Evolutionary conservation across 805 yeast species (phyloP).

Genomic region (Schwanniomyces yamadae): DNA sequence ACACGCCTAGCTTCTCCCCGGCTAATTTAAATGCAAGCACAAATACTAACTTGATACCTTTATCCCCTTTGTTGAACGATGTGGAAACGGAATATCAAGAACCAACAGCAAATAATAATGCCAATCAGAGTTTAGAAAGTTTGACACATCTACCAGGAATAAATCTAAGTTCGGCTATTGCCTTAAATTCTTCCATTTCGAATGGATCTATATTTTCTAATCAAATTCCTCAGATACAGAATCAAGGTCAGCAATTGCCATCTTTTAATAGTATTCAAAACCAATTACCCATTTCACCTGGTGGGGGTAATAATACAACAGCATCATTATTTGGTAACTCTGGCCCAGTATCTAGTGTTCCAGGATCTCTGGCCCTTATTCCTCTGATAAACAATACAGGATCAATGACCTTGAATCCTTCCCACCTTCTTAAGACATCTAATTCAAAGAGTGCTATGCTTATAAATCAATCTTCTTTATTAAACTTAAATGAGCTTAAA

Average conservation of each 20-base stretch:
- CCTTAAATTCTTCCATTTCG: conserved; percentile 1
- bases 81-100: conserved; percentile 19
- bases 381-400: conserved; percentile 15
- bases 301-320: conserved; percentile 6
- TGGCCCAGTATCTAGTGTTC: conserved; percentile 3
- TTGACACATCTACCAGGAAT: conserved; percentile 17
- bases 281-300: conserved; percentile 30
- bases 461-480: conserved; percentile 3
- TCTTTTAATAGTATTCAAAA: conserved; percentile 36
- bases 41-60: conserved; percentile 24
- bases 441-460: conserved; percentile 2
- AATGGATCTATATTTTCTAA: conserved; percentile 16
- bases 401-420: conserved; percentile 26
- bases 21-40: conserved; percentile 4
- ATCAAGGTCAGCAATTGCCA: conserved; percentile 33
- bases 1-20: conserved; percentile 5
- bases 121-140: conserved; percentile 9
- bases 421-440: conserved; percentile 21
- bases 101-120: background rate
- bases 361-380: conserved; percentile 7
- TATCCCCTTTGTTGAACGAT: conserved; percentile 30
- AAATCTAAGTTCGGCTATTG: conserved; percentile 5
- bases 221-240: conserved; percentile 23
- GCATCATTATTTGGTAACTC: conserved; percentile 6
- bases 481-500: conserved; percentile 8